A percentile compares a stretch with the other conserved stretches of the same genome.
Evolutionary conservation across 1,139 yeast genomes (phyloP).

Genomic region (Hansenula sp.): DNA sequence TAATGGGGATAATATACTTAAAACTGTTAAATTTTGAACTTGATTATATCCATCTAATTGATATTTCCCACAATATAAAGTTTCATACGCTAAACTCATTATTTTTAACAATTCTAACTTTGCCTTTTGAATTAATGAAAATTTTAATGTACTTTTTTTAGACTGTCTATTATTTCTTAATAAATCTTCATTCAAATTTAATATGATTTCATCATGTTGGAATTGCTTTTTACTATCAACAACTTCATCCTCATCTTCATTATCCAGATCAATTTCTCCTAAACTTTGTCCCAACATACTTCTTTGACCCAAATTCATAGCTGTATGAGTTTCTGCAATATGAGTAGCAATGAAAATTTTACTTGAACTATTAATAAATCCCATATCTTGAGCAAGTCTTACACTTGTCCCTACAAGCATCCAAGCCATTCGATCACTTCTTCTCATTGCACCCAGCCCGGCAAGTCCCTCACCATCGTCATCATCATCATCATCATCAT

Average conservation of each 20-base stretch:
- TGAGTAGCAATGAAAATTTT: slow-evolving; percentile 81
- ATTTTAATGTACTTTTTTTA: slow-evolving; percentile 30
- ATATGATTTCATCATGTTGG: slow-evolving; percentile 26
- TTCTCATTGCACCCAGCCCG: slow-evolving; percentile 80
- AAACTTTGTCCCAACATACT: slow-evolving; percentile 67
- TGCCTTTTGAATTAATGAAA: slow-evolving; percentile 69
- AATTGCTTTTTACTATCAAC: slow-evolving; percentile 17
- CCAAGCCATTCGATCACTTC: slow-evolving; percentile 92
- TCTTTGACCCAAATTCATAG: slow-evolving; percentile 66
- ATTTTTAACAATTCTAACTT: slow-evolving; percentile 76
- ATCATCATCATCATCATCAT: slow-evolving; percentile 14
- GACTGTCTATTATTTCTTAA: neutral
- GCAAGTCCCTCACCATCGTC: slow-evolving; percentile 50
- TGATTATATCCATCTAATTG: slow-evolving; percentile 49
- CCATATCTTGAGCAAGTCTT: slow-evolving; percentile 83
- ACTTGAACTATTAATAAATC: slow-evolving; percentile 69
- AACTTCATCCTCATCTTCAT: slow-evolving; percentile 35
- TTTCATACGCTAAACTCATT: slow-evolving; percentile 79
- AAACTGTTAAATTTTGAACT: slow-evolving; percentile 65
- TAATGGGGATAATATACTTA: slow-evolving; percentile 71
- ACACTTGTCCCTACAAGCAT: slow-evolving; percentile 88
- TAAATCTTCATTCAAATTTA: slow-evolving; percentile 27
- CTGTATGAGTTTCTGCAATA: slow-evolving; percentile 73
- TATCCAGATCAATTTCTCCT: slow-evolving; percentile 57
- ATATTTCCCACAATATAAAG: slow-evolving; percentile 60